Evolutionary conservation across 2,329 filamentous ascomycete species (phyloP), one percentile per base, ranked within the genome.

Genomic region (Plenodomus lindquistii): DNA sequence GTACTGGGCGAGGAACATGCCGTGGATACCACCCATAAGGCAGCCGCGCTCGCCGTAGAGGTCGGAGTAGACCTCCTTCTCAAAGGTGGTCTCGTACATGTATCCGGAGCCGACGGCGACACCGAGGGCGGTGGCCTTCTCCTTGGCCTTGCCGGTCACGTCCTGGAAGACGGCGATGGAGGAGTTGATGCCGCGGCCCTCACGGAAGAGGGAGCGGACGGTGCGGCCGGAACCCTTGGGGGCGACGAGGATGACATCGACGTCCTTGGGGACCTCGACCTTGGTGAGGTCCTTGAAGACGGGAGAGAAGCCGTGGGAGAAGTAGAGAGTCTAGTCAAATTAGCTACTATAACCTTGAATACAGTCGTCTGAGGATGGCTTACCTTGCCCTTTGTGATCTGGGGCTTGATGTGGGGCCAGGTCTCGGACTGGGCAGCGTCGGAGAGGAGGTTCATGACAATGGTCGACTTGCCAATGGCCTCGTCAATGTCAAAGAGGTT

Each of bases 1-100:
- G 85, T 99, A 99, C 83, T 99, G 94, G 56, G 94, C 94, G 66
- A 99, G 91, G 89, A 99, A 99, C 94, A 99, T 99, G 76, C 94
- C 94, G 85, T 99, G 94, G 80, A 99, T 99, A 79, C 94, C 94
- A 69, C 94, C 94, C 94, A 99, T 99, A 72, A 99, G 83, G 87
- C 94, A 99, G 75, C 94, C 94, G 81, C 94, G 92, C 88, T 99
- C 94, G 79, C 94, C 94, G 84, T 99, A 99, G 65, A 99, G 87
- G 80, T 97, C 94, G 57, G 91, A 97, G 89, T 96, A 96, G 75
- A 99, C 94, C 83, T 99, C 94, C 88, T 99, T 99, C 86, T 99
- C 88, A 74, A 99, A 99, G 75, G 94, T 99, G 74, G 94, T 99
- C 88, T 97, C 89, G 86, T 99, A 99, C 68, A 99, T 89, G 85